Conservation (phyloP, 2,329 filamentous ascomycete species). For the Aspergillus candidus region DNA sequence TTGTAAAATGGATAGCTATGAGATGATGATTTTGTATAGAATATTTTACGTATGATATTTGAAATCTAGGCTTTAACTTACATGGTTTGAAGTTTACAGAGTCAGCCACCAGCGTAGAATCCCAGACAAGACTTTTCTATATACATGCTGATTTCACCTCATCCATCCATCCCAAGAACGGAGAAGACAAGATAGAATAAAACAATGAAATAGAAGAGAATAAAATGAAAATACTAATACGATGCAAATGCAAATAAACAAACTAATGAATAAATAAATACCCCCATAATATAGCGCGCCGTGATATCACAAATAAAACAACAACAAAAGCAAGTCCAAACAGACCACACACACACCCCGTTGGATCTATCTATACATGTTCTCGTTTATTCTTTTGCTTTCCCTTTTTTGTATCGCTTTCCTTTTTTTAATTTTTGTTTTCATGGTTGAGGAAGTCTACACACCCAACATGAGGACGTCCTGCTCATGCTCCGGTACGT, state of each 20-base stretch:
- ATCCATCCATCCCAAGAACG: constrained; percentile 3
- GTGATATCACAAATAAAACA: constrained; percentile 3
- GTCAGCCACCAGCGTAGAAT: too few relatives aligned
- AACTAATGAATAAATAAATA: not conserved
- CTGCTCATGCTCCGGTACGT: constrained; percentile 27
- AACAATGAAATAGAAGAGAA: too few relatives aligned
- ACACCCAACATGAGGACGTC: constrained; percentile 37
- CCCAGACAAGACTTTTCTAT: too few relatives aligned
- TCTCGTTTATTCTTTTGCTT: constrained; percentile 7
- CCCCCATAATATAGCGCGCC: constrained; percentile 15
- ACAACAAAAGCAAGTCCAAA: not conserved
- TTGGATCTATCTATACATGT: constrained; percentile 17
- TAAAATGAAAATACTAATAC: not conserved
- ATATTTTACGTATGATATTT: too few relatives aligned
- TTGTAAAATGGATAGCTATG: too few relatives aligned
- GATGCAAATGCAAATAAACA: constrained; percentile 15
- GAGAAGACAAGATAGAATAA: constrained; percentile 3
- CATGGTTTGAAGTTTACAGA: too few relatives aligned
- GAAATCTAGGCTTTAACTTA: too few relatives aligned
- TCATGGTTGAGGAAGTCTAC: constrained; percentile 9
- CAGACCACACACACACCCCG: constrained; percentile 3
- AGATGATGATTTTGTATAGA: too few relatives aligned
- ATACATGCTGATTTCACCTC: not conserved
- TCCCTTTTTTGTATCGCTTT: too few relatives aligned
- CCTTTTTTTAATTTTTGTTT: too few relatives aligned